Evolutionary conservation across 1,284 basidiomycete genomes (phyloP).

Genomic region (Leccinum subrobustum): DNA sequence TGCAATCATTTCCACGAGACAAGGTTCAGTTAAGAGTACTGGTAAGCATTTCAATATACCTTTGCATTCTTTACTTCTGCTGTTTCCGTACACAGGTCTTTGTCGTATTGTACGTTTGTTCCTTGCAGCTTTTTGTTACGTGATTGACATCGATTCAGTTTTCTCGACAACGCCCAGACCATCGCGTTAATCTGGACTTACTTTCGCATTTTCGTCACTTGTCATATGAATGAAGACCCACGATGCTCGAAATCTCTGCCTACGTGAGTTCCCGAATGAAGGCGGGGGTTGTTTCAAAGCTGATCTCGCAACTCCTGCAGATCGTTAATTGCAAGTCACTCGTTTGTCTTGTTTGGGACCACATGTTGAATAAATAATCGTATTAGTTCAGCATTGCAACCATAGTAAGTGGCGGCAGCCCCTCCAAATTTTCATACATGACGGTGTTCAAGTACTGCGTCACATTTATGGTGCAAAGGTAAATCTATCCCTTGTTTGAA

Average conservation of each 20-base stretch:
- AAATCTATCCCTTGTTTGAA: not conserved
- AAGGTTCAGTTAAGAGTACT: conserved; percentile 1
- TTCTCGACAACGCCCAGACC: conserved; percentile 12
- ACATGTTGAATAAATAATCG: not conserved
- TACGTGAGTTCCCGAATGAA: conserved; percentile 8
- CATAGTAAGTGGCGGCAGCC: conserved; percentile 2
- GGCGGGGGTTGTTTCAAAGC: not conserved
- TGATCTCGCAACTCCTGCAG: conserved; percentile 5
- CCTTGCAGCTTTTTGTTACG: too few species aligned
- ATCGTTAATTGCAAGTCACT: conserved; percentile 5
- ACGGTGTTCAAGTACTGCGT: conserved; percentile 12
- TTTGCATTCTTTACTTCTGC: not conserved
- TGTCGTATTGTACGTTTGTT: conserved; percentile 10
- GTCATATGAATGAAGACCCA: not conserved
- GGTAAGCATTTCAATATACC: conserved; percentile 5
- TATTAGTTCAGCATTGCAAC: not conserved
- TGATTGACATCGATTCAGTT: conserved; percentile 11
- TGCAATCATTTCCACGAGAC: conserved; percentile 19
- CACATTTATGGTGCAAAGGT: conserved; percentile 23
- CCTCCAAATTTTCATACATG: not conserved
- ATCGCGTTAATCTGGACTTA: not conserved
- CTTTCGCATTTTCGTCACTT: conserved; percentile 8
- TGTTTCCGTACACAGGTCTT: conserved; percentile 5
- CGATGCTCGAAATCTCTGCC: conserved; percentile 8
- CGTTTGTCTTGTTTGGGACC: not conserved